These are phyloP conservation scores for Silene coronaria DNA, from an alignment of 179 eudicot species.

Conservation along the genomic window DNA sequence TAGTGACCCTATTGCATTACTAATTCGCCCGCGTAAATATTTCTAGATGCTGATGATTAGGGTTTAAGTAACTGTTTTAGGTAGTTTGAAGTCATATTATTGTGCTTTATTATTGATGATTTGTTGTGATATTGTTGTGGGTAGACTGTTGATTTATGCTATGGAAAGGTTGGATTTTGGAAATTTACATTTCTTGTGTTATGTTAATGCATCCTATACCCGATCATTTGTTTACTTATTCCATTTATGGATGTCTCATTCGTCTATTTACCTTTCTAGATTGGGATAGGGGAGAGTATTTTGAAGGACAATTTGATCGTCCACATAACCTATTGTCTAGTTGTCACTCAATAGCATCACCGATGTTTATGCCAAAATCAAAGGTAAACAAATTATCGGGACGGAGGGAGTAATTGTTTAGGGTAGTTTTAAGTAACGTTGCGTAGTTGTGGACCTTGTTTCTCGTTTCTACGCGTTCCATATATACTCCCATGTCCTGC, in stretches of 20 bases:
- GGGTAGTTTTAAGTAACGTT: background rate
- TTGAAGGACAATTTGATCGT: too few species aligned
- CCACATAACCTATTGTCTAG: too few species aligned
- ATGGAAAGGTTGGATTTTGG: constrained; percentile 1
- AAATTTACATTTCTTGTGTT: background rate
- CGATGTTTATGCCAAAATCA: too few species aligned
- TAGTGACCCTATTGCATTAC: background rate
- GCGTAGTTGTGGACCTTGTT: background rate
- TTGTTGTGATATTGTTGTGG: too few species aligned
- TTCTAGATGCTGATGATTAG: background rate
- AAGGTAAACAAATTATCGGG: too few species aligned
- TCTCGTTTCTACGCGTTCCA: background rate
- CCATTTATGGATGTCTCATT: too few species aligned
- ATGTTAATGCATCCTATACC: background rate
- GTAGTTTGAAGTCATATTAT: background rate
- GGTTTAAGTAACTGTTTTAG: background rate
- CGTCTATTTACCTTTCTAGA: too few species aligned
- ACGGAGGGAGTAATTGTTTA: too few species aligned
- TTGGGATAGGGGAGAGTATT: too few species aligned
- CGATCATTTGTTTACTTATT: too few species aligned
- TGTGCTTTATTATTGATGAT: background rate
- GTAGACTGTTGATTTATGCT: too few species aligned
- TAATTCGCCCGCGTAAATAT: background rate
- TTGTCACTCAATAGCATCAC: too few species aligned
- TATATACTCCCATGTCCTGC: constrained; percentile 1